Evolutionary conservation across 78 protist species (phyloP).

Genomic region (Protostelium mycophagum): DNA sequence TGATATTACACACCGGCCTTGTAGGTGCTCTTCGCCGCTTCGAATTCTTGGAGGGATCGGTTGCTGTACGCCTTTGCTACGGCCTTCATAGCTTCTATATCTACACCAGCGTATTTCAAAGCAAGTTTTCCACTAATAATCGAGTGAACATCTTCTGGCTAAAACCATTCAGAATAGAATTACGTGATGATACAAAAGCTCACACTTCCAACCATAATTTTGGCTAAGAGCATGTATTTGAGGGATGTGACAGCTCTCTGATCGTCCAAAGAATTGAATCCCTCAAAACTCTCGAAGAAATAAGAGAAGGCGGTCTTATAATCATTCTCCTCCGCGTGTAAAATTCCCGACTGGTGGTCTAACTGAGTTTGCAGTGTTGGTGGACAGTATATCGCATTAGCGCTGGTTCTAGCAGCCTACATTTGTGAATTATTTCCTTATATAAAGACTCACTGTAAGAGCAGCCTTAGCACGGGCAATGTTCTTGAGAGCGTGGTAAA

Average conservation of each 20-base stretch:
- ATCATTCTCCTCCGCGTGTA: slow-evolving; percentile 96
- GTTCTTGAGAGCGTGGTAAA: slow-evolving; percentile 80
- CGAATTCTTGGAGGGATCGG: slow-evolving; percentile 72
- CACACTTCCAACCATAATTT: slow-evolving; percentile 82
- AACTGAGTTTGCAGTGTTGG: slow-evolving; percentile 90
- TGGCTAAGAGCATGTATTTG: slow-evolving; percentile 94
- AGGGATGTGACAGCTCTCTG: slow-evolving; percentile 56
- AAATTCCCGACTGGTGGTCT: slow-evolving; percentile 89
- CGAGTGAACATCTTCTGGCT: slow-evolving; percentile 80
- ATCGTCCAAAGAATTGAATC: slow-evolving; percentile 62
- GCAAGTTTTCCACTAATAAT: slow-evolving; percentile 83
- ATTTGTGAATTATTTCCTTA: slow-evolving; percentile 65
- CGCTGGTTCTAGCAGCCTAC: slow-evolving; percentile 93
- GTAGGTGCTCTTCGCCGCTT: slow-evolving; percentile 27
- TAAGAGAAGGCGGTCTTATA: slow-evolving; percentile 95
- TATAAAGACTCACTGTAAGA: slow-evolving; percentile 2
- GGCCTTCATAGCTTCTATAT: slow-evolving; percentile 83
- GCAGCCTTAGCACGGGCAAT: slow-evolving; percentile 71
- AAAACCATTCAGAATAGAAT: background rate
- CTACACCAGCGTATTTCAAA: slow-evolving; percentile 63
- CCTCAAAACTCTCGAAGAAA: slow-evolving; percentile 96
- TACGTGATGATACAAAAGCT: background rate
- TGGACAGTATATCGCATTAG: slow-evolving; percentile 96
- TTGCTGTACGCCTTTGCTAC: slow-evolving; percentile 72
- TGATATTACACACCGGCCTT: slow-evolving; percentile 10